These are phyloP conservation scores for Didymella keratinophila DNA, from an alignment of 2,329 filamentous ascomycete species.

Conservation along the genomic window DNA sequence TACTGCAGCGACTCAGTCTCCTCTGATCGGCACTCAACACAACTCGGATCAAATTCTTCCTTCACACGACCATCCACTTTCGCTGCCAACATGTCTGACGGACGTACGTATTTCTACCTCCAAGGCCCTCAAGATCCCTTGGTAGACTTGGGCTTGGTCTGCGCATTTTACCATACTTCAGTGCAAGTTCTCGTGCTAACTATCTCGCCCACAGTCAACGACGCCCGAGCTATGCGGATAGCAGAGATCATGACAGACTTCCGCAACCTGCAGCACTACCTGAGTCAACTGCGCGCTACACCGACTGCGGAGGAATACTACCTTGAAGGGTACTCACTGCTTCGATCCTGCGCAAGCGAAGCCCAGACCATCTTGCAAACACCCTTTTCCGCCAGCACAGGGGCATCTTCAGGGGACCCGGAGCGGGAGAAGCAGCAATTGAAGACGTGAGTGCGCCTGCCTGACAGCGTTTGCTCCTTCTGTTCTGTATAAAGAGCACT, in stretches of 20 bases:
- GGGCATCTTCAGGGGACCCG: conserved; percentile 54
- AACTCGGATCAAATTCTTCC: conserved; percentile 10
- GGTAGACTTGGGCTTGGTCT: neutral
- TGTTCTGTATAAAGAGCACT: neutral
- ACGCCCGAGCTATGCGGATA: conserved; percentile 68
- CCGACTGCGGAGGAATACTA: conserved; percentile 64
- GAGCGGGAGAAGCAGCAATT: conserved; percentile 66
- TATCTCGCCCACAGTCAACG: conserved; percentile 60
- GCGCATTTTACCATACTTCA: neutral
- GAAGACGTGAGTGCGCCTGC: conserved; percentile 57
- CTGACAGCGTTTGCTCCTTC: conserved; percentile 3
- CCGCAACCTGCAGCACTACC: conserved; percentile 66
- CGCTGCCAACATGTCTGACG: conserved; percentile 55
- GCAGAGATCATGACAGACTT: conserved; percentile 71
- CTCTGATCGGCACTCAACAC: conserved; percentile 8
- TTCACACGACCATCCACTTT: conserved; percentile 1
- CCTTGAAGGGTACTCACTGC: conserved; percentile 65
- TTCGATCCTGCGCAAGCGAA: conserved; percentile 64
- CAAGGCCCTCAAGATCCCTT: neutral
- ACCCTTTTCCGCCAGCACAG: conserved; percentile 58
- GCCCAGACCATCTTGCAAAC: conserved; percentile 63
- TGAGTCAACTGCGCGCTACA: conserved; percentile 61
- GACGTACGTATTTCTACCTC: conserved; percentile 56
- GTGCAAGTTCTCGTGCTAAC: conserved; percentile 22
- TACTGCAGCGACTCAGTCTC: conserved; percentile 8